Base-by-base conservation (phyloP, 805 yeast genomes). In the Sugiyamaella marilandica region DNA sequence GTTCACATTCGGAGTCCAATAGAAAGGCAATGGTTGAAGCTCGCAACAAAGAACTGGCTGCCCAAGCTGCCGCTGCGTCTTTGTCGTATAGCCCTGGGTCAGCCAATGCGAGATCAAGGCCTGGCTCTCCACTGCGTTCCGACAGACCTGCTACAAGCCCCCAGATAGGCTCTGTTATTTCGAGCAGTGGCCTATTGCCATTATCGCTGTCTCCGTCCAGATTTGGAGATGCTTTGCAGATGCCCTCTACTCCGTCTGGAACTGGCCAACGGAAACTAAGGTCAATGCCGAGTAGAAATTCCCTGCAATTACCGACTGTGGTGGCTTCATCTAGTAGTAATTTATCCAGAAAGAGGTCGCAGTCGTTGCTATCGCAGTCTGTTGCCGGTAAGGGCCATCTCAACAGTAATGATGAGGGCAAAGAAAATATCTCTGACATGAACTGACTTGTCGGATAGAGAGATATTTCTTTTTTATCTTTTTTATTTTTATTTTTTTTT, bases 11-110 rank as follows among this genome's bases (percentile, higher is more conserved):
- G 1, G 65, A 58, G 41, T 57, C 58, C 2, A 55, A 59, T 47
- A 49, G 63, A 37, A 51, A 59, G 5, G 57, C 59, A 10, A 52
- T 51, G 14, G 51, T 58, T 10, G 64, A 62, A 37, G 64, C 62
- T 2, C 46, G 65, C 1, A 56, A 61, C 41, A 49, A 47, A 24
- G 62, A 60, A 24, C 18, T 60, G 29, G 59, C 50, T 29, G 55
- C 54, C 2, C 55, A 51, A 32, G 41, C 43, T 10, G 19, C 19
- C 7, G 3, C 37, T 3, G 2, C 19, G 13, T 2, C 24, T 16
- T 16, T 21, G 21, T 19, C 43, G 14, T 16, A 13, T 9, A 21
- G 14, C 5, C 24, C 19, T 13, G 19, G 19, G 14, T 4, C 39
- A 3, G n/a, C 31, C 21, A 13, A 31, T 5, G 24, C 9, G 11